phyloP scores from a whole-genome alignment of 805 yeast genomes.

The Barnettozyma salicaria region DNA sequence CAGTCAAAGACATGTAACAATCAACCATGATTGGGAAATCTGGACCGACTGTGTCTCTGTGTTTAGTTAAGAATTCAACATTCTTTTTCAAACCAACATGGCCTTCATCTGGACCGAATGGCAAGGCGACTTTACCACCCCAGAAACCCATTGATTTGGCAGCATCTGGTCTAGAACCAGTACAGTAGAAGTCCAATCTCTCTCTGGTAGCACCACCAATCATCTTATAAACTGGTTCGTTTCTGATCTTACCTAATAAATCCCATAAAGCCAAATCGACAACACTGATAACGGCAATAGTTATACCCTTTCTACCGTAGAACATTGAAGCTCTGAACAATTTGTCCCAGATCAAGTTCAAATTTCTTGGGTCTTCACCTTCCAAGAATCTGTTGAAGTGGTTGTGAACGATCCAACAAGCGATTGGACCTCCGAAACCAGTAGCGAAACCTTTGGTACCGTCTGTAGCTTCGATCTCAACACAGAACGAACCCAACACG shows the following conservation, averaged over 20 bases:
- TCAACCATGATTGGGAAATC: slow-evolving; percentile 50
- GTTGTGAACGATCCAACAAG: slow-evolving; percentile 41
- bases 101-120: slow-evolving; percentile 48
- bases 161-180: slow-evolving; percentile 42
- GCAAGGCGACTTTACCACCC: slow-evolving; percentile 49
- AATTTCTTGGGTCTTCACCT: slow-evolving; percentile 43
- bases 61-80: slow-evolving; percentile 38
- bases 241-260: slow-evolving; percentile 42
- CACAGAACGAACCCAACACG: slow-evolving; percentile 44
- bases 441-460: slow-evolving; percentile 47
- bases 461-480: slow-evolving; percentile 42
- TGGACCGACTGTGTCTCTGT: slow-evolving; percentile 42
- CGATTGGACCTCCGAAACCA: slow-evolving; percentile 48
- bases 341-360: slow-evolving; percentile 42
- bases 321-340: slow-evolving; percentile 44
- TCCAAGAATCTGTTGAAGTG: slow-evolving; percentile 42
- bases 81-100: slow-evolving; percentile 39
- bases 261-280: slow-evolving; percentile 48
- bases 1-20: slow-evolving; percentile 47
- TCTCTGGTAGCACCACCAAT: slow-evolving; percentile 46
- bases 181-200: slow-evolving; percentile 42
- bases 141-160: slow-evolving; percentile 47
- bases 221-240: slow-evolving; percentile 46
- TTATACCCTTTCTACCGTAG: slow-evolving; percentile 45
- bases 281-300: slow-evolving; percentile 42